A percentile compares a stretch with the other conserved stretches of the same genome.
Evolutionary conservation across 2,329 filamentous ascomycete genomes (phyloP).

Genomic region (Xylariaceae sp.): DNA sequence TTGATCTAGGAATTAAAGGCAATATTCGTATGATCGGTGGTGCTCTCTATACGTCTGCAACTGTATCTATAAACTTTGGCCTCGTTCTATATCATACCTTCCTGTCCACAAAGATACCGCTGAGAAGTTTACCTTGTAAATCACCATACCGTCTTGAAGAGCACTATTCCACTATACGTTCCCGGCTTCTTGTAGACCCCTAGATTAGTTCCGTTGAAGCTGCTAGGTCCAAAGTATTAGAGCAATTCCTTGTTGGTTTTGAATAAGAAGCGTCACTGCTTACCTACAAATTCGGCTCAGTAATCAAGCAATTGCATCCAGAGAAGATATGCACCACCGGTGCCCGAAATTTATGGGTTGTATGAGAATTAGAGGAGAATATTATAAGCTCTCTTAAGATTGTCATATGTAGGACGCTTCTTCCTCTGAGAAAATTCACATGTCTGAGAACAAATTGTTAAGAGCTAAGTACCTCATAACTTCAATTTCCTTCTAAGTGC

Average conservation of each 20-base stretch:
- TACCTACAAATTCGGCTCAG: conserved; percentile 57
- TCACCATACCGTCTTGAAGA: conserved; percentile 59
- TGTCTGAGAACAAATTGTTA: conserved; percentile 56
- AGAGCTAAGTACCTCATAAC: conserved; percentile 1
- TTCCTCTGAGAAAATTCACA: conserved; percentile 50
- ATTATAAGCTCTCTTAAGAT: conserved; percentile 52
- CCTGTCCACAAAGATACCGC: too few species aligned
- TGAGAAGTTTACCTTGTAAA: conserved; percentile 31
- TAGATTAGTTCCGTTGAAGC: conserved; percentile 38
- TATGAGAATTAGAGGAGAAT: conserved; percentile 48
- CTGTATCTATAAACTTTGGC: too few species aligned
- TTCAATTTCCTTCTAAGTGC: conserved; percentile 30
- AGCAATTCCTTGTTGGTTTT: conserved; percentile 51
- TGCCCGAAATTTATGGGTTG: conserved; percentile 40
- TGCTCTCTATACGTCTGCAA: too few species aligned
- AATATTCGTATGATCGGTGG: too few species aligned
- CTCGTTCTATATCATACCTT: too few species aligned
- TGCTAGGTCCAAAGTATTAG: conserved; percentile 47
- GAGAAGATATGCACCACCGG: conserved; percentile 53
- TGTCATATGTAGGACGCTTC: conserved; percentile 50
- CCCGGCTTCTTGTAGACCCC: conserved; percentile 29
- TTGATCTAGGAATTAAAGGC: too few species aligned
- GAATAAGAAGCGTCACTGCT: conserved; percentile 55
- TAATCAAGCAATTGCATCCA: conserved; percentile 60
- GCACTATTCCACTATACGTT: conserved; percentile 50